Conservation (phyloP, 2,329 filamentous ascomycete genomes). For the Lachnum nothofagi region DNA sequence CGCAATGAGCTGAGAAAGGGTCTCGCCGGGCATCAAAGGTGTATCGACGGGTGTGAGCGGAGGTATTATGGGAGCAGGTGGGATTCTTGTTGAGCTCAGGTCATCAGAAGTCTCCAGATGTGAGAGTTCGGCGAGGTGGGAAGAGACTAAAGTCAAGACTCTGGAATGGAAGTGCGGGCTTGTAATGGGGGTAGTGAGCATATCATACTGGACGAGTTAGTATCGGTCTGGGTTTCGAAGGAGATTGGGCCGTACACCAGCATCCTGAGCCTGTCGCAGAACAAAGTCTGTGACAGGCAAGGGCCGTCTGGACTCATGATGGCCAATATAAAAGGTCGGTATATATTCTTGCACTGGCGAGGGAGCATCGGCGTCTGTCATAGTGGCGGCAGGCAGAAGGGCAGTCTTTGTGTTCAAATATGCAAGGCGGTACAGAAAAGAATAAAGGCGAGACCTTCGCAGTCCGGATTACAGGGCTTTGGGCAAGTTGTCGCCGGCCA, state of each 20-base stretch:
- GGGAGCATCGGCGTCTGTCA: constrained; percentile 17
- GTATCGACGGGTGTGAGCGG: constrained; percentile 79
- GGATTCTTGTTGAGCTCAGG: constrained; percentile 37
- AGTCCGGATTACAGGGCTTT: no score
- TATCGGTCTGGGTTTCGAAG: constrained; percentile 10
- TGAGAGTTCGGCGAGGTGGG: constrained; percentile 42
- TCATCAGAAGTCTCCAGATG: constrained; percentile 39
- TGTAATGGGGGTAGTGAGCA: constrained; percentile 73
- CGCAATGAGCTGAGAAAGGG: constrained; percentile 69
- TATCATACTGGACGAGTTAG: constrained; percentile 58
- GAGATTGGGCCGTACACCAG: constrained; percentile 51
- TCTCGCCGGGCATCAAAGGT: constrained; percentile 60
- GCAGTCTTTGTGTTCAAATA: neutral
- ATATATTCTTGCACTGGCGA: constrained; percentile 28
- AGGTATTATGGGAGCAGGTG: constrained; percentile 54
- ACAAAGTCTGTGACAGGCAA: constrained; percentile 58
- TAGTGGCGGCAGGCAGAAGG: neutral
- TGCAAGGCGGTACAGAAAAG: neutral
- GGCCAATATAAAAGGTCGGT: constrained; percentile 63
- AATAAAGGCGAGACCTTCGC: no score
- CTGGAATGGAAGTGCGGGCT: constrained; percentile 66
- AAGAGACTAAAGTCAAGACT: constrained; percentile 57
- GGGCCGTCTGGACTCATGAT: constrained; percentile 63
- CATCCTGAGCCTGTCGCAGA: constrained; percentile 62
- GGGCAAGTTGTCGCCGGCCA: no score